Evolutionary conservation across 2,329 filamentous ascomycete genomes (phyloP), one percentile per base, ranked within the genome.

Genomic region (Botryotinia calthae): DNA sequence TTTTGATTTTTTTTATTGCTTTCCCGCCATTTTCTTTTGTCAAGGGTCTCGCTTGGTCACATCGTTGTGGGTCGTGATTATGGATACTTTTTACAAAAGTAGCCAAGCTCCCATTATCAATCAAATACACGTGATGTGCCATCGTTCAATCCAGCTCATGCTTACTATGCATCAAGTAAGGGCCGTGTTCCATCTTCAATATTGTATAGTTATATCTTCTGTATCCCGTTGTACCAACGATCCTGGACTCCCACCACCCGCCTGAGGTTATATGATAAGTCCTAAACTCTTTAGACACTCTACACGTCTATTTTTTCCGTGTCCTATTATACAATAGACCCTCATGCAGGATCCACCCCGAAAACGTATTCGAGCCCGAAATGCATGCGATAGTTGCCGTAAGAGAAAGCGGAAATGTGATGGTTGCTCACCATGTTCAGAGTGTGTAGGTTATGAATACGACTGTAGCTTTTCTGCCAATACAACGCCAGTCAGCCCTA

Each of bases 331-430:
- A 37, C 59, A 18, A 28, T 46, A 37, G 3, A 25, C 16, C 54
- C 51, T 22, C 34, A 72, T 72, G 70, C 62, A 66, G 58, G 48
- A 59, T 12, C 48, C 46, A 48, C 62, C 37, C 34, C 62, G 70
- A 59, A 72, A 67, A 67, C 37, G 70, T 37, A 37, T 72, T n/a
- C 63, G 70, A 72, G 46, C 70, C 18, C 66, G 74, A 31, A 77
- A 76, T 72, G 76, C 77, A 16, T 78, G 77, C 54, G 72, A 61
- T n/a, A 71, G 77, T 72, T 77, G 79, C 67, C 72, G 77, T 34
- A 75, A 75, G 54, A 74, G 78, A 37, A 78, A 78, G 62, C 73
- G 76, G 40, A 78, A 78, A 71, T 78, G 78, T 70, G 76, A 79
- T 46, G 74, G 72, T 4, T 58, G 70, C 9, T 46, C 71, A n/a